Evolutionary conservation across 805 yeast species (phyloP), one percentile per base, ranked within the genome.

Genomic region (Suhomyces kilbournensis): DNA sequence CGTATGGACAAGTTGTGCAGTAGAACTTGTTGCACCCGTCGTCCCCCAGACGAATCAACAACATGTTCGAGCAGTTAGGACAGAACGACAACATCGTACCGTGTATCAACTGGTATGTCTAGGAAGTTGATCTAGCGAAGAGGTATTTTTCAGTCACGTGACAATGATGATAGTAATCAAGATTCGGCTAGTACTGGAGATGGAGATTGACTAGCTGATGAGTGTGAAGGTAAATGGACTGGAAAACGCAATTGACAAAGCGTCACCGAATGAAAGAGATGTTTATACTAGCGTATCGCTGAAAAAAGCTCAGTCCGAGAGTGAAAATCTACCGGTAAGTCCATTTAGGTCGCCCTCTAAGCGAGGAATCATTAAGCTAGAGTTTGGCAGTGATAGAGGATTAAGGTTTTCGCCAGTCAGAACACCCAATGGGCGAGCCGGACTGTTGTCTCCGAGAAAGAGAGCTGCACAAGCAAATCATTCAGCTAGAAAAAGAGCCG

Each of bases 1-100:
- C 93, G 61, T 94, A 94, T 0, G 99, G 97, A 67, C 99, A 94
- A 1, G 98, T 90, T 8, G 90, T 85, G 70, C 99, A 94, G 57
- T 89, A 85, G 61, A 93, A 83, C 48, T 89, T 77, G 63, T 87
- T 86, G 52, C 78, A 74, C 54, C 76, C 82, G 45, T 78, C 77
- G 14, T 81, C 82, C 1, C 85, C 81, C 12, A 63, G 69, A n/a
- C 80, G 77, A 39, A 89, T 77, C 69, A 88, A 77, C 20, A 94
- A 79, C 96, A 94, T 88, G 61, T 93, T 93, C 17, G 96, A 84
- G 69, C 99, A 93, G 64, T 86, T 82, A 4, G 98, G 99, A 65
- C 99, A 93, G 67, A 93, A 93, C 1, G 97, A 89, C 50, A 93
- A 77, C 99, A 93, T 93, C 26, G 42, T 17, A 38, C 45, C n/a